Percentiles rank a stretch among this genome's conserved stretches.
Evolutionary conservation across 768 basidiomycete species (phyloP).

Genomic region (Trametes maxima): DNA sequence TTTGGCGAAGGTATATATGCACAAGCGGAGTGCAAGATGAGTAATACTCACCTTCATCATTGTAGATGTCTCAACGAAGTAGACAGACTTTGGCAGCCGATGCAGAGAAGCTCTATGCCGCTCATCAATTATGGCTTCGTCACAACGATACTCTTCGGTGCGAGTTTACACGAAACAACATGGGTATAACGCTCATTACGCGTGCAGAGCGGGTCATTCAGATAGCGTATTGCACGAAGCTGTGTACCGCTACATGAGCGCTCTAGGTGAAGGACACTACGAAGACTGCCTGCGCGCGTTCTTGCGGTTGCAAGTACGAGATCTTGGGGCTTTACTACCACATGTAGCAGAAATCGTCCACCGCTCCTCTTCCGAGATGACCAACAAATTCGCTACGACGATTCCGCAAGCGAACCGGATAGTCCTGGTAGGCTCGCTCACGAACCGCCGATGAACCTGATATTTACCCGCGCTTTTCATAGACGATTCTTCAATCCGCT

Average conservation of each 20-base stretch:
- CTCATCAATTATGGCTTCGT: constrained; percentile 77
- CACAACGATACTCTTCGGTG: constrained; percentile 71
- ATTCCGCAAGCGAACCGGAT: constrained; percentile 72
- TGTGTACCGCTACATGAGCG: constrained; percentile 68
- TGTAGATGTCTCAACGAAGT: constrained; percentile 78
- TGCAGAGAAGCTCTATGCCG: constrained; percentile 85
- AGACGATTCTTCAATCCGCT: constrained; percentile 77
- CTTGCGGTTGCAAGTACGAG: constrained; percentile 69
- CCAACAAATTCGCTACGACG: constrained; percentile 45
- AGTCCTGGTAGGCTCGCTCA: constrained; percentile 54
- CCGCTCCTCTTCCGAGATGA: constrained; percentile 44
- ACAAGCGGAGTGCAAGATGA: background rate
- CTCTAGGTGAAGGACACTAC: constrained; percentile 53
- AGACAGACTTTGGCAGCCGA: constrained; percentile 77
- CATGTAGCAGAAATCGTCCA: constrained; percentile 56
- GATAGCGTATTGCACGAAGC: constrained; percentile 71
- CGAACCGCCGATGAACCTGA: background rate
- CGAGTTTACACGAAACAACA: constrained; percentile 26
- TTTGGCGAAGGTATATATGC: constrained; percentile 66
- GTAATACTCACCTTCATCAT: background rate
- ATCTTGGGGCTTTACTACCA: constrained; percentile 69
- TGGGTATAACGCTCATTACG: background rate
- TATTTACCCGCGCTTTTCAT: background rate
- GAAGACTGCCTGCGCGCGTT: constrained; percentile 84
- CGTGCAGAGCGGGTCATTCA: constrained; percentile 51